Evolutionary conservation across 805 yeast species (phyloP), one percentile per base, ranked within the genome.

Genomic region (Nakazawaea anatomiae): DNA sequence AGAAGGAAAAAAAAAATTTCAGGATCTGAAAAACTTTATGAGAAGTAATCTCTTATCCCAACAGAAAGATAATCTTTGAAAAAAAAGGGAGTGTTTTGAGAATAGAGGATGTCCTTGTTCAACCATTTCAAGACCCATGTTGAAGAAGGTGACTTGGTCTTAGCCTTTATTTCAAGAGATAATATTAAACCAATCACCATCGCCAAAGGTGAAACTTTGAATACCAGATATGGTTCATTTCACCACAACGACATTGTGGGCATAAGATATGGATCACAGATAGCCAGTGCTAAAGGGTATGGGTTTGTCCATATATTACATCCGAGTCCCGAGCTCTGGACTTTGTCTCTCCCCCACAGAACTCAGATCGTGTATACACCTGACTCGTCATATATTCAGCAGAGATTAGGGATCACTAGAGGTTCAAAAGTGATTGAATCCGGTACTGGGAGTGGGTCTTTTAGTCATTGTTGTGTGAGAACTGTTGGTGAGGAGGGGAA

Each of bases 321-420:
- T 54, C 98, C 99, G 1, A 85, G 96, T 0, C 91, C 99, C 0
- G 99, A 94, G 67, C 70, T 94, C 27, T 94, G 99, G 99, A 87
- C 97, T 0, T 61, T 89, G n/a, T 88, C 97, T 0, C 72, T 94
- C 36, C 98, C 99, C 2, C 99, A 94, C 64, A 76, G 99, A 67
- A 94, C 99, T 0, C 99, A 94, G 70, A 94, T 94, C 57, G 98
- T 94, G 1, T 94, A 94, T 64, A 87, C 97, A 0, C 96, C 96
- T 8, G 99, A 94, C 65, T 87, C 97, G 2, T 81, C 96, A 31
- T 94, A 89, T 60, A 90, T 94, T 50, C 79, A 88, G 55, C 96
- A 92, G 64, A 72, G 96, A 59, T 70, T 94, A 55, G 77, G 81
- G 43, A 83, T 94, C 50, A 73, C 79, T 18, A 80, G 88, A 11